Evolutionary conservation across 352 stramenopile genomes (phyloP), one percentile per base, ranked within the genome.

Genomic region (Phytophthora cactorum): DNA sequence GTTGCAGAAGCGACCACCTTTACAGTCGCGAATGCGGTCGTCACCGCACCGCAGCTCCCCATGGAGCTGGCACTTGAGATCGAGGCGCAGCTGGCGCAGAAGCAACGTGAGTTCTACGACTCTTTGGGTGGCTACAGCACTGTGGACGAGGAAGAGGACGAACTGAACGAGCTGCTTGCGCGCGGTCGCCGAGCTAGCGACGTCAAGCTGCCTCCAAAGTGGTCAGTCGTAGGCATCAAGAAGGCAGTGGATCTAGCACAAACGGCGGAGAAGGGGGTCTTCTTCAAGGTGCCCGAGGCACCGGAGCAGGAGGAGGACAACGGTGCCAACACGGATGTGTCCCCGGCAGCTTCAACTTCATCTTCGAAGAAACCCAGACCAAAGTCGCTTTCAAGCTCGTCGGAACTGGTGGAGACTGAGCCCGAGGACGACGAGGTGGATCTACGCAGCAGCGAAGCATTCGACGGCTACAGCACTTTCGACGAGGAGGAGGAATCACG

Each of bases 101-200:
- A 76, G 52, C 68, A 76, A 47, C 55, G 68, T 32, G 46, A 74
- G 41, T 79, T 79, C 50, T 74, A 75, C 63, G 74, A 79, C 27
- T 82, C 74, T 6, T 47, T 79, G 25, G 74, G 74, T 7, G 74
- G 74, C 14, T 82, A 82, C 71, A 82, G 63, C 53, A 82, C 74
- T 32, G 60, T 79, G 49, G 74, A 82, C 61, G 71, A 82, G 53
- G 74, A 82, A 39, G 74, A 82, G 2, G 74, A 79, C 38, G 74
- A 79, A 38, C 41, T 79, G 17, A 60, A 74, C 39, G 63, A 75
- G 41, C 32, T 75, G 49, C 47, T 75, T 27, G 57, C 56, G 12
- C 39, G 17, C 27, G 44, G 29, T n/a, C 28, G 54, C 29, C 53
- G 50, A 56, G 28, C 49, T 28, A 65, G 41, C 29, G 61, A 73